These are phyloP conservation scores for Blastocystis sp. DNA, from an alignment of 352 stramenopile species.

Conservation along the genomic window DNA sequence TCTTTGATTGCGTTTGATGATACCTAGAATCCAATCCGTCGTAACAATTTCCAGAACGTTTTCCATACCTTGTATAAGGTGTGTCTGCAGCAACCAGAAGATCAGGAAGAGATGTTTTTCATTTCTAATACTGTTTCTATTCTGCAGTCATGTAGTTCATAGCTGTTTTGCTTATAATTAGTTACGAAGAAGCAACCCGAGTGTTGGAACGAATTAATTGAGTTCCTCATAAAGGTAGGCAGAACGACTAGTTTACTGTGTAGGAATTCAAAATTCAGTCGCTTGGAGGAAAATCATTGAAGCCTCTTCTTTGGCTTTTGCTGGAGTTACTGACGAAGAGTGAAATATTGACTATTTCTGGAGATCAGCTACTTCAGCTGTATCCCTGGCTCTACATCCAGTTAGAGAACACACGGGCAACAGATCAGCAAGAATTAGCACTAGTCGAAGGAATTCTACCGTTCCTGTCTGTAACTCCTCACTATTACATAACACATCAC, in stretches of 20 bases:
- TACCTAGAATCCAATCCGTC: background rate
- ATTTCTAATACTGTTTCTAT: background rate
- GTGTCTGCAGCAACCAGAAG: background rate
- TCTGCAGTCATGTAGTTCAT: background rate
- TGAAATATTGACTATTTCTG: background rate
- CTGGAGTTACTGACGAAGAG: background rate
- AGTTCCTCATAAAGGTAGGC: background rate
- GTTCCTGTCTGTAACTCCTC: background rate
- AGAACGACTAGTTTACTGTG: background rate
- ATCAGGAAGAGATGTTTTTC: conserved; percentile 27
- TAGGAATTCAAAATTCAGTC: background rate
- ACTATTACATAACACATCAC: background rate
- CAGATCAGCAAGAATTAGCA: background rate
- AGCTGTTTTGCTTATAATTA: background rate
- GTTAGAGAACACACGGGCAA: background rate
- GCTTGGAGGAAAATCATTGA: background rate
- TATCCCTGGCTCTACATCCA: background rate
- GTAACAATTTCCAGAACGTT: background rate
- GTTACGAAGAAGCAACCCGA: background rate
- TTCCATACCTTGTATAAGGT: background rate
- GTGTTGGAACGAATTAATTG: background rate
- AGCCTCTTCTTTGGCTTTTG: background rate
- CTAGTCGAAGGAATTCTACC: background rate
- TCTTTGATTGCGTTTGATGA: background rate
- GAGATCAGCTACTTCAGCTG: background rate